These are phyloP conservation scores for Luvunga scandens DNA, from an alignment of 345 rosid species.

Conservation along the genomic window DNA sequence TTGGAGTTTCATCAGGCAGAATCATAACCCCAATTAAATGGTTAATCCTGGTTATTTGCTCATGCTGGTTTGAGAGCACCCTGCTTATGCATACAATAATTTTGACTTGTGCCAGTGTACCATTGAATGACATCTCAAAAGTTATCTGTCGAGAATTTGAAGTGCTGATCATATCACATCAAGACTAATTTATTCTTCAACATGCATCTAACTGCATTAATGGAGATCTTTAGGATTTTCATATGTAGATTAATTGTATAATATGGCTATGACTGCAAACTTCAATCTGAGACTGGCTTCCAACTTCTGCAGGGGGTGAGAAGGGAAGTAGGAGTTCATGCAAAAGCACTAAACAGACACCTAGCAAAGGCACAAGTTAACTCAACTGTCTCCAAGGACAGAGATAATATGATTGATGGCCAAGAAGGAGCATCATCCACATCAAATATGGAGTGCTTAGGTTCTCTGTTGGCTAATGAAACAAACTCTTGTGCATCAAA, in stretches of 20 bases:
- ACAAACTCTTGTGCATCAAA: slow-evolving; percentile 16
- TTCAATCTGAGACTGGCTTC: slow-evolving; percentile 2
- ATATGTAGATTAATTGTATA: background rate
- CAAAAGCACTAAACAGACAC: slow-evolving; percentile 54
- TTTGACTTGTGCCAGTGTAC: background rate
- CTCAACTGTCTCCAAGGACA: slow-evolving; percentile 7
- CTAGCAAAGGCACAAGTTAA: slow-evolving; percentile 15
- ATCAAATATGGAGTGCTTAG: background rate
- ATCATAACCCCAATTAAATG: background rate
- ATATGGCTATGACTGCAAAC: background rate
- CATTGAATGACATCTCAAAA: background rate
- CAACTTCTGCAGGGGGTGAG: slow-evolving; percentile 64
- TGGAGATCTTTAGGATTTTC: background rate
- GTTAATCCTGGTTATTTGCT: background rate
- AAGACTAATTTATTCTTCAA: background rate
- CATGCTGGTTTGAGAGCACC: background rate
- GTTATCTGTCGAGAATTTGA: no score
- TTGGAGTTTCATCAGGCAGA: no score
- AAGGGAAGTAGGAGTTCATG: slow-evolving; percentile 94
- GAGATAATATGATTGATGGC: slow-evolving; percentile 25
- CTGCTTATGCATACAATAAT: background rate
- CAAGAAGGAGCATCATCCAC: background rate
- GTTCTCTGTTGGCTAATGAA: slow-evolving; percentile 18
- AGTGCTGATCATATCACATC: background rate
- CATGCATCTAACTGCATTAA: background rate